Evolutionary conservation across 495 filamentous ascomycete genomes (phyloP), one percentile per base, ranked within the genome.

Genomic region (Tuber magnatum): DNA sequence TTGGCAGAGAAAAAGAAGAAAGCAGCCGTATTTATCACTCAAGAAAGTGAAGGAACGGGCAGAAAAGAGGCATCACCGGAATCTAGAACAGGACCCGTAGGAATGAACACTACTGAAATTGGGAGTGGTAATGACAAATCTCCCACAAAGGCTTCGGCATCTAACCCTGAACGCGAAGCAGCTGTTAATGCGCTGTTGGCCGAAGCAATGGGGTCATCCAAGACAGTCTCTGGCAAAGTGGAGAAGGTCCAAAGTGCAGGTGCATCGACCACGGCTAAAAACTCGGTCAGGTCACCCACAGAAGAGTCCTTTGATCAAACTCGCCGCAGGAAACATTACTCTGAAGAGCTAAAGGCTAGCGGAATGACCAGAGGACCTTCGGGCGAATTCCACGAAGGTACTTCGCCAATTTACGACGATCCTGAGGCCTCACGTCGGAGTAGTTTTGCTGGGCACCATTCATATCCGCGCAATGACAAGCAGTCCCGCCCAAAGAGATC

Each of bases 1-100:
- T 76, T 82, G 71, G 80, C 80, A 74, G 80, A 82, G 77, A 82
- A 82, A 46, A 82, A 82, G 69, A 82, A 82, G 71, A 82, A 81
- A 44, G 80, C 80, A 73, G 80, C 80, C 6, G 80, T 82, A 51
- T 82, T 82, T 73, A 82, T 82, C 80, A 82, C 81, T 32, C 77
- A 80, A 56, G 80, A 82, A 71, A 82, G 81, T 71, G 80, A 82
- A 71, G 80, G 80, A 71, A 72, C 80, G 73, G 68, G 75, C n/a
- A 81, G 78, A 75, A 61, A 81, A 72, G 73, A 81, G 39, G 70
- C 46, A 71, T 79, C 77, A 41, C 70, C 73, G 32, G 77, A 79
- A 79, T 75, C 73, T 72, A 79, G 78, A 43, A 16, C 18, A 32
- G 56, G 56, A 35, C 32, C 56, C 28, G n/a, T 35, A 65, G 56